Percentiles rank a stretch among this genome's conserved stretches.
Evolutionary conservation across 768 basidiomycete species (phyloP).

Genomic region (Sutorius australiensis): DNA sequence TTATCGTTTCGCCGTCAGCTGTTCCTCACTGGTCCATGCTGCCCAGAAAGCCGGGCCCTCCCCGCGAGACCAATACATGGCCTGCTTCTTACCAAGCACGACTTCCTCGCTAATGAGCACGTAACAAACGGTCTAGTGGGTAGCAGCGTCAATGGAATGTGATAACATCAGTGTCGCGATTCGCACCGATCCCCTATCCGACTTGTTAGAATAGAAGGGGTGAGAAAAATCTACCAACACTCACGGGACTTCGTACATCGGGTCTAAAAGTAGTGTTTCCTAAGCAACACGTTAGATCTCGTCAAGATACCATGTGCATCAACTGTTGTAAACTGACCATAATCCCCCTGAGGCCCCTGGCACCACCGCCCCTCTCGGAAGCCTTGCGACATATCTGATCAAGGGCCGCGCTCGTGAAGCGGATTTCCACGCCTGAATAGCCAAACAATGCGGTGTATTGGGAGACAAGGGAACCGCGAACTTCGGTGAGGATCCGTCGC

Average conservation of each 20-base stretch:
- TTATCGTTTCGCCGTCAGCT: slow-evolving; percentile 15
- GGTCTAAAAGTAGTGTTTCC: slow-evolving; percentile 79
- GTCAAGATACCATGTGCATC: neutral
- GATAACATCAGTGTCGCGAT: neutral
- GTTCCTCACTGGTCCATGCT: slow-evolving; percentile 71
- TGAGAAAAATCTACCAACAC: slow-evolving; percentile 30
- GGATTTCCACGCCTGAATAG: slow-evolving; percentile 80
- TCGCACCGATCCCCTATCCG: slow-evolving; percentile 61
- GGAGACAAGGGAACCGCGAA: slow-evolving; percentile 85
- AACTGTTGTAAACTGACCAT: slow-evolving; percentile 49
- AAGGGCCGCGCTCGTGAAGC: slow-evolving; percentile 79
- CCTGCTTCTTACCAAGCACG: slow-evolving; percentile 57
- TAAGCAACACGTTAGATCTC: slow-evolving; percentile 24
- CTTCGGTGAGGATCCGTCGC: slow-evolving; percentile 86
- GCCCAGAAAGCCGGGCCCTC: slow-evolving; percentile 70
- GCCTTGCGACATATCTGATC: slow-evolving; percentile 81
- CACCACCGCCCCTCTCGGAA: slow-evolving; percentile 80
- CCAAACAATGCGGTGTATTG: slow-evolving; percentile 85
- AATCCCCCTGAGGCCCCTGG: slow-evolving; percentile 83
- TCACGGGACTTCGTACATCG: slow-evolving; percentile 93
- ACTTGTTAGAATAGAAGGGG: slow-evolving; percentile 1
- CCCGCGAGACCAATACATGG: slow-evolving; percentile 73
- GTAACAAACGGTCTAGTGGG: slow-evolving; percentile 63
- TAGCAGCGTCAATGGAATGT: slow-evolving; percentile 6
- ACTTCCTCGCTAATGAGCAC: slow-evolving; percentile 77